phyloP scores from a whole-genome alignment of 345 rosid genomes.

The Noccaea bulbosa region DNA sequence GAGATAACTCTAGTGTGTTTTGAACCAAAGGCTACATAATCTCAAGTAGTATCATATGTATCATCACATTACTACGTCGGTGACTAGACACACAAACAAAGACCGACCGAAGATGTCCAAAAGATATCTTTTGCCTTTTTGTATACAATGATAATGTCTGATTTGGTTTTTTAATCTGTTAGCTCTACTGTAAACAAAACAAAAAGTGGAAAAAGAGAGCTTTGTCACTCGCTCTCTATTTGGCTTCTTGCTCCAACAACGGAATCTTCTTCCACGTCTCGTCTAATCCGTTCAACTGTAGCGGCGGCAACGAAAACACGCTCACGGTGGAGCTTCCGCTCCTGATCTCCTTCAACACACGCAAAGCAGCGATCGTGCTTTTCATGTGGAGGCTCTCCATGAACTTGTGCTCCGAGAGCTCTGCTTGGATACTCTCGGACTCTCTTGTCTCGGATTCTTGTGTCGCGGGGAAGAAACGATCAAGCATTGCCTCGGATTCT shows the following conservation, averaged over 20 bases:
- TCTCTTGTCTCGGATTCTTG: constrained; percentile 47
- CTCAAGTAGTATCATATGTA: neutral
- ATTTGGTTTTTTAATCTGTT: constrained; percentile 1
- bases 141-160: constrained; percentile 19
- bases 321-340: constrained; percentile 89
- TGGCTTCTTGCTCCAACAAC: constrained; percentile 78
- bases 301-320: constrained; percentile 82
- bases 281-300: constrained; percentile 67
- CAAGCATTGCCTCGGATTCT: constrained; percentile 84
- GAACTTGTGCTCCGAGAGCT: constrained; percentile 64
- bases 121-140: constrained; percentile 17
- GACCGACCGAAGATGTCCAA: constrained; percentile 11
- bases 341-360: constrained; percentile 76
- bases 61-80: constrained; percentile 8
- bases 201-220: constrained; percentile 10
- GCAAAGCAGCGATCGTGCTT: constrained; percentile 76
- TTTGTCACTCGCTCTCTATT: constrained; percentile 37
- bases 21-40: no score
- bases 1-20: no score
- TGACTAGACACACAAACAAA: constrained; percentile 30
- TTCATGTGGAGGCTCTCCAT: constrained; percentile 83
- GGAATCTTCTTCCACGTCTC: constrained; percentile 81
- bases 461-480: constrained; percentile 56
- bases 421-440: constrained; percentile 46
- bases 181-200: constrained; percentile 20